Percentiles rank a stretch among this genome's conserved stretches.
These are phyloP conservation scores for Hypoxylon sp. DNA, from an alignment of 2,329 filamentous ascomycete genomes.

Conservation along the genomic window DNA sequence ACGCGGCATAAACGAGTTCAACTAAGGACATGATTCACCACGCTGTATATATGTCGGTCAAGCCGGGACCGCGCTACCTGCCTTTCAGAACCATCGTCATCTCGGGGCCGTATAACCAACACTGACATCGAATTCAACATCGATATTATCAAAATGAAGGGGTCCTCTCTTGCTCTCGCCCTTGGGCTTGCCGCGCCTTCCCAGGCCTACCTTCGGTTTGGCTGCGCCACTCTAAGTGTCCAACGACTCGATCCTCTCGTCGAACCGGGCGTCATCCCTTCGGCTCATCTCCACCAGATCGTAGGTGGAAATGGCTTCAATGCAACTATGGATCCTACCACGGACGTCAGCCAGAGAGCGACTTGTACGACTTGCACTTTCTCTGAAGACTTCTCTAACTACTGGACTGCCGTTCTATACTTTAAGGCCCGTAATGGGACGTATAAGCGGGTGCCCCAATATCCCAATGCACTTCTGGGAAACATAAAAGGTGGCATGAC, in stretches of 20 bases:
- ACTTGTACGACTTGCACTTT: constrained; percentile 57
- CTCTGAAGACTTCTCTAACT: constrained; percentile 53
- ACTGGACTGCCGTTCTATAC: constrained; percentile 52
- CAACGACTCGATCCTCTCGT: constrained; percentile 51
- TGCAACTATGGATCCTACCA: constrained; percentile 49
- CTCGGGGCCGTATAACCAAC: constrained; percentile 34
- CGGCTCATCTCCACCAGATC: constrained; percentile 51
- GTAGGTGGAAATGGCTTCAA: constrained; percentile 51
- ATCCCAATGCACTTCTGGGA: constrained; percentile 54
- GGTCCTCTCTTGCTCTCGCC: constrained; percentile 40
- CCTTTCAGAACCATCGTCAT: constrained; percentile 35
- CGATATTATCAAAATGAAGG: constrained; percentile 57
- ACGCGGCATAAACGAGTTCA: constrained; percentile 45
- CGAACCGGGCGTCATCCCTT: constrained; percentile 48
- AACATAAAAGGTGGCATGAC: constrained; percentile 59
- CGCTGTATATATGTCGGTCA: constrained; percentile 37
- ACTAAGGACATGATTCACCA: constrained; percentile 10
- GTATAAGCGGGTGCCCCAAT: constrained; percentile 51
- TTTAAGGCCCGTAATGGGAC: constrained; percentile 53
- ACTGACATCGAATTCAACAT: constrained; percentile 41
- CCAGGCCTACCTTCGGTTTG: constrained; percentile 51
- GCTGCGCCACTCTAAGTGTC: constrained; percentile 50
- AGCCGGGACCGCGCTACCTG: constrained; percentile 7
- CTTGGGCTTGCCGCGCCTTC: constrained; percentile 49
- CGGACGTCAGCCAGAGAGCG: constrained; percentile 50